Percentiles rank a stretch among this genome's conserved stretches.
Evolutionary conservation across 495 filamentous ascomycete species (phyloP).

Genomic region (Astrothelium subdiscretum): DNA sequence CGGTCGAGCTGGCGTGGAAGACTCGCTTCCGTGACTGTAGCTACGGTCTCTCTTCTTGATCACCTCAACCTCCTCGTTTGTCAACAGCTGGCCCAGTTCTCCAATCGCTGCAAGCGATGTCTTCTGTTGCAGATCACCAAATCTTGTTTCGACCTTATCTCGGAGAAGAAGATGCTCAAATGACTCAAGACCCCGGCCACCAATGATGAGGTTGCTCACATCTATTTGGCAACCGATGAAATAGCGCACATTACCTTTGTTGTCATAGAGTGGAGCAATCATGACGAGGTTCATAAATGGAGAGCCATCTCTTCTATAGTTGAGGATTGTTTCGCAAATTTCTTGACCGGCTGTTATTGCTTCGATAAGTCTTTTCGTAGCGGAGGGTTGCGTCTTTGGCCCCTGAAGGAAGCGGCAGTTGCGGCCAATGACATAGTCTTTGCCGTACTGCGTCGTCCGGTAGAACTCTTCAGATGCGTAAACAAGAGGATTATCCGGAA

Average conservation of each 20-base stretch:
- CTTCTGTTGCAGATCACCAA: conserved; percentile 8
- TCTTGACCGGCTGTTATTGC: conserved; percentile 46
- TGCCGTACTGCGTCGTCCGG: conserved; percentile 50
- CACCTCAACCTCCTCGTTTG: conserved; percentile 23
- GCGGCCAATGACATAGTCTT: conserved; percentile 44
- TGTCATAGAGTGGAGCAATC: conserved; percentile 50
- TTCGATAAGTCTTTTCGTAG: conserved; percentile 44
- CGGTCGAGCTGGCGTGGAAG: conserved; percentile 11
- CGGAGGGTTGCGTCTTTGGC: conserved; percentile 39
- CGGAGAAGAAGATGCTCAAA: conserved; percentile 35
- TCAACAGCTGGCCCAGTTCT: conserved; percentile 25
- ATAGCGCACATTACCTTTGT: conserved; percentile 44
- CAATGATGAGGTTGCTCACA: conserved; percentile 46
- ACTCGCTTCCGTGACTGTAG: conserved; percentile 7
- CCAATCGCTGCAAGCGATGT: conserved; percentile 12
- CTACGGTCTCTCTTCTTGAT: conserved; percentile 7
- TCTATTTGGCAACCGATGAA: conserved; percentile 55
- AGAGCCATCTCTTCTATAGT: conserved; percentile 53
- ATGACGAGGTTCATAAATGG: conserved; percentile 58
- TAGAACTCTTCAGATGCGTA: conserved; percentile 38
- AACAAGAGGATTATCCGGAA: conserved; percentile 21
- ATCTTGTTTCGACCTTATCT: conserved; percentile 18
- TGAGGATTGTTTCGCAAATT: conserved; percentile 55
- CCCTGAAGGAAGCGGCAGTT: conserved; percentile 57
- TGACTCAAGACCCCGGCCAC: conserved; percentile 45